Evolutionary conservation across 1,139 yeast genomes (phyloP).

Genomic region (Blastobotrys illinoisensis): DNA sequence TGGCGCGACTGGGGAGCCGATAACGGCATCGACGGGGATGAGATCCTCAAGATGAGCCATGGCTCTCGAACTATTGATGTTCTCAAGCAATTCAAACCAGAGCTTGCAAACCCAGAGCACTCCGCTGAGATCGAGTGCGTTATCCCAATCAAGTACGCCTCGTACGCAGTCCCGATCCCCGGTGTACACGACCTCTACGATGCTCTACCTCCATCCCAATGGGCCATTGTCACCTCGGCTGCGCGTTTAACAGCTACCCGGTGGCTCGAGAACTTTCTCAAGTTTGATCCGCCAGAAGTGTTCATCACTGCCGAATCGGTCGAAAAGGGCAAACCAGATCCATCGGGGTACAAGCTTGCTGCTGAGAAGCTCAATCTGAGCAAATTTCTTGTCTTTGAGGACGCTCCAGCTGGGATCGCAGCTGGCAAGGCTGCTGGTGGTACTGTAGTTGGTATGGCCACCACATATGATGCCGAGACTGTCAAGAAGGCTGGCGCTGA

Average conservation of each 20-base stretch:
- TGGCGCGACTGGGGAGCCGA: conserved; percentile 67
- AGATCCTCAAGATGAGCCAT: conserved; percentile 64
- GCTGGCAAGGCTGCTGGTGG: conserved; percentile 84
- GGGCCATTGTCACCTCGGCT: conserved; percentile 84
- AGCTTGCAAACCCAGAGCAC: conserved; percentile 57
- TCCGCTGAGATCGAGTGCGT: conserved; percentile 60
- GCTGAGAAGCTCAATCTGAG: conserved; percentile 54
- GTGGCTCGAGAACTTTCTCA: conserved; percentile 53
- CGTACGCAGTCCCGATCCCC: conserved; percentile 60
- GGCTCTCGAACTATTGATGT: conserved; percentile 78
- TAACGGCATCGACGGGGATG: conserved; percentile 63
- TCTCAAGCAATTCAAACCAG: conserved; percentile 64
- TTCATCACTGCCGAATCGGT: conserved; percentile 76
- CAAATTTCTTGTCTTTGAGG: conserved; percentile 64
- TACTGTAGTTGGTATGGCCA: conserved; percentile 69
- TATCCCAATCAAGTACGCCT: conserved; percentile 64
- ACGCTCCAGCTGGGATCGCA: conserved; percentile 77
- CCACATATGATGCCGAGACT: conserved; percentile 61
- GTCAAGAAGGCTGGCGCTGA: conserved; percentile 69
- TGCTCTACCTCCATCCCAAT: conserved; percentile 35
- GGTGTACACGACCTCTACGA: conserved; percentile 62
- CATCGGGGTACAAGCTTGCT: conserved; percentile 57
- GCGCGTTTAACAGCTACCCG: conserved; percentile 63
- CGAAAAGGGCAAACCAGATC: conserved; percentile 70
- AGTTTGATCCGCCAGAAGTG: conserved; percentile 55